Conservation (phyloP, 2,329 filamentous ascomycete species). For the Phialophora verrucosa region DNA sequence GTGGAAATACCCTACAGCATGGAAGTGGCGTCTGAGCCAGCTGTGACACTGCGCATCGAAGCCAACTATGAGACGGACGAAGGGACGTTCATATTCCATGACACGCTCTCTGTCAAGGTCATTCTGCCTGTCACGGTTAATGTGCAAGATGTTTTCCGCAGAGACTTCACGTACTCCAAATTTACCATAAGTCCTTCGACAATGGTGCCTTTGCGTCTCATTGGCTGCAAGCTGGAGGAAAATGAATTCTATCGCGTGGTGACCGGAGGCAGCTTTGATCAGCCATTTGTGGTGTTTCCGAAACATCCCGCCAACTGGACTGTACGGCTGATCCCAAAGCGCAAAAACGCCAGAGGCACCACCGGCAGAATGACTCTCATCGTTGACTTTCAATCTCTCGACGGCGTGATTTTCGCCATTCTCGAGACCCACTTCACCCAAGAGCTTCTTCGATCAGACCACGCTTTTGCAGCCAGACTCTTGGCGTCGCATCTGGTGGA, state of each 20-base stretch:
- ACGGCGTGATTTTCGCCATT: conserved; percentile 69
- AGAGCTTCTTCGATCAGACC: conserved; percentile 55
- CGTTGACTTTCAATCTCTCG: conserved; percentile 76
- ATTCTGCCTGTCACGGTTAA: conserved; percentile 89
- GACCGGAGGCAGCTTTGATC: conserved; percentile 52
- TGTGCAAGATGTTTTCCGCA: conserved; percentile 94
- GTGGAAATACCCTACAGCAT: conserved; percentile 79
- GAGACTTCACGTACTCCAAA: conserved; percentile 77
- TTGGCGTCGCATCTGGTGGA: conserved; percentile 58
- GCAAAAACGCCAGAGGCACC: neutral
- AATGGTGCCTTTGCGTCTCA: conserved; percentile 73
- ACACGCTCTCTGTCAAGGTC: conserved; percentile 69
- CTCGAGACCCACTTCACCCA: conserved; percentile 54
- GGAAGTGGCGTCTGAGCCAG: conserved; percentile 71
- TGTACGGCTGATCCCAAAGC: conserved; percentile 28
- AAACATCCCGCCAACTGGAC: conserved; percentile 73
- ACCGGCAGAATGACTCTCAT: conserved; percentile 57
- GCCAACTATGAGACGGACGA: conserved; percentile 72
- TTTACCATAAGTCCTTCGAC: conserved; percentile 89
- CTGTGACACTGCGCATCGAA: conserved; percentile 69
- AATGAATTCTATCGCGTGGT: conserved; percentile 65
- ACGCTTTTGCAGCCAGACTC: conserved; percentile 56
- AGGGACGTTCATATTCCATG: conserved; percentile 69
- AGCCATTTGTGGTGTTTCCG: conserved; percentile 70
- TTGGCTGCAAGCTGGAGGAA: conserved; percentile 73